Evolutionary conservation across 1,284 basidiomycete genomes (phyloP).

Genomic region (Heterobasidion parviporum): DNA sequence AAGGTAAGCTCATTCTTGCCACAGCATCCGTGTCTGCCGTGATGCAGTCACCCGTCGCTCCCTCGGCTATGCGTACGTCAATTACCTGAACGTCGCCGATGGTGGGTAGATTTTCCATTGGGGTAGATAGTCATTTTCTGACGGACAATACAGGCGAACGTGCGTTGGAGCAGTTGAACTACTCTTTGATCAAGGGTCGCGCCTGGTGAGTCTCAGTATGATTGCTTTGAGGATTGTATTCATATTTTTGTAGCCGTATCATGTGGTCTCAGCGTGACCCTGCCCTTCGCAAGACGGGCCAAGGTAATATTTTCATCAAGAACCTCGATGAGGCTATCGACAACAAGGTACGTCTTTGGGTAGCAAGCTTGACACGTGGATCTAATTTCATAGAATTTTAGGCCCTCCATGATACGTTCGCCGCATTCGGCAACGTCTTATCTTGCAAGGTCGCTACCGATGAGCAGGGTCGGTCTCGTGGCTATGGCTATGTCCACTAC

Average conservation of each 20-base stretch:
- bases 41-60: conserved; percentile 99
- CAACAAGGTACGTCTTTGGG: conserved; percentile 71
- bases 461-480: conserved; percentile 87
- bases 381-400: conserved; percentile 17
- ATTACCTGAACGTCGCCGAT: conserved; percentile 94
- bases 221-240: background rate
- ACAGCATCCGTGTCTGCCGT: conserved; percentile 97
- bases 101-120: conserved; percentile 43
- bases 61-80: conserved; percentile 99
- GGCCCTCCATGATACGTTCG: conserved; percentile 99
- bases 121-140: conserved; percentile 3
- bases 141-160: conserved; percentile 67
- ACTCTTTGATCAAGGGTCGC: conserved; percentile 96
- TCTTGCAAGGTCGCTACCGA: conserved; percentile 99
- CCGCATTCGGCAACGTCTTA: conserved; percentile 96
- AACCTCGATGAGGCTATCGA: conserved; percentile 98
- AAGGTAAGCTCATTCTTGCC: conserved; percentile 1
- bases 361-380: background rate
- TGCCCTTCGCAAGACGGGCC: conserved; percentile 96
- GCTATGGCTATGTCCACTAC: conserved; percentile 99
- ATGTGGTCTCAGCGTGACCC: conserved; percentile 99
- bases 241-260: conserved; percentile 67
- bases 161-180: conserved; percentile 98
- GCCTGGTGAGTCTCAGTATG: conserved; percentile 61
- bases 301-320: conserved; percentile 99